These are phyloP conservation scores for Saprolegnia diclina DNA, from an alignment of 352 stramenopile species.

Conservation along the genomic window DNA sequence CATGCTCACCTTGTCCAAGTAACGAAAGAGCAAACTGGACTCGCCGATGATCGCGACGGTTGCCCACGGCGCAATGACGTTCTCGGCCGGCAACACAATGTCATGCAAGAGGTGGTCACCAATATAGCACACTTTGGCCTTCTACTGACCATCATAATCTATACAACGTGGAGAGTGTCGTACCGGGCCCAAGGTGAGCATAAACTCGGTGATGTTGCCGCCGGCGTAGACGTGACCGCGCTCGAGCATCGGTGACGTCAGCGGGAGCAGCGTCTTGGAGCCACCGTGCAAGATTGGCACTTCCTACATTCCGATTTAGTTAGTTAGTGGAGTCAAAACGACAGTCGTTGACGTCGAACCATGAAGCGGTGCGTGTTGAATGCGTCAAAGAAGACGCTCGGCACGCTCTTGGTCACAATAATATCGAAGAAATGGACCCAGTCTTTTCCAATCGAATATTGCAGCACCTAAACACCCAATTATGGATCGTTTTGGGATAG, in stretches of 20 bases:
- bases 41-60: conserved; percentile 46
- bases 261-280: conserved; percentile 27
- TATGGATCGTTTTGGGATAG: too few relatives aligned
- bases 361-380: conserved; percentile 44
- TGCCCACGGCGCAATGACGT: conserved; percentile 37
- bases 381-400: conserved; percentile 52
- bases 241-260: conserved; percentile 30
- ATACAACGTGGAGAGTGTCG: not conserved
- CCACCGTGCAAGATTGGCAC: conserved; percentile 28
- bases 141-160: too few relatives aligned
- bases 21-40: conserved; percentile 39
- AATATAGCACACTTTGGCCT: conserved; percentile 41
- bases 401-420: conserved; percentile 45
- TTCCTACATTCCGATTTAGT: too few relatives aligned
- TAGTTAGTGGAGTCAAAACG: too few relatives aligned
- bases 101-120: conserved; percentile 49
- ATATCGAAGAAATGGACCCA: conserved; percentile 46
- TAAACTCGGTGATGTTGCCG: conserved; percentile 40
- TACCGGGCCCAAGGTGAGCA: conserved; percentile 24
- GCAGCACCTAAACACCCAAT: conserved; percentile 48
- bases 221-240: conserved; percentile 40
- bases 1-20: conserved; percentile 32
- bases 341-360: too few relatives aligned
- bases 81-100: conserved; percentile 34
- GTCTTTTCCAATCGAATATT: conserved; percentile 42